These are phyloP conservation scores for Sphenostylis stenocarpa DNA, from an alignment of 306 rosid genomes.

Conservation along the genomic window DNA sequence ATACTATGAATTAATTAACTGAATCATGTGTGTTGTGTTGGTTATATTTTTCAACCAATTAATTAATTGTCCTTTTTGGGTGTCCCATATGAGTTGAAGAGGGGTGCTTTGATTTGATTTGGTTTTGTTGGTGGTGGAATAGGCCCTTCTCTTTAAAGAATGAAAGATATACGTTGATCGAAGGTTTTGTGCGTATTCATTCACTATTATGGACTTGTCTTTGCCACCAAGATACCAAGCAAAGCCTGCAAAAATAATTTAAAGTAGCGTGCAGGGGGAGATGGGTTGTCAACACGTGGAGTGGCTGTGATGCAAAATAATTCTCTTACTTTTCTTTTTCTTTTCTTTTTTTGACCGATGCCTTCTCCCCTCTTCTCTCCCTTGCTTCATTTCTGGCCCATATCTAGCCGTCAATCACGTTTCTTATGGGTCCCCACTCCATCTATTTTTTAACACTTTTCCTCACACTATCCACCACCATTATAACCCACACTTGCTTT, in stretches of 20 bases:
- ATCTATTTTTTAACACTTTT: not conserved
- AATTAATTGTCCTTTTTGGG: not conserved
- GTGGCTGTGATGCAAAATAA: not conserved
- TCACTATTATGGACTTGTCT: conserved; percentile 30
- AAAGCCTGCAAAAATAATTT: conserved; percentile 40
- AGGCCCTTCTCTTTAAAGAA: not conserved
- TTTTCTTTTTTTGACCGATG: not conserved
- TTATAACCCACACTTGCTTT: not conserved
- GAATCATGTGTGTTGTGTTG: not conserved
- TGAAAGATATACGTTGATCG: not conserved
- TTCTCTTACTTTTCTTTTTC: not conserved
- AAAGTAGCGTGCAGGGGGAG: conserved; percentile 28
- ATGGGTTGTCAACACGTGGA: conserved; percentile 45
- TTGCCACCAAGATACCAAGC: conserved; percentile 29
- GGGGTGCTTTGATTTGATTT: conserved; percentile 13
- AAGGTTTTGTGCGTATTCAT: conserved; percentile 9
- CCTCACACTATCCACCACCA: not conserved
- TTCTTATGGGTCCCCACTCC: conserved; percentile 31
- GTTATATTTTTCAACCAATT: conserved; percentile 12
- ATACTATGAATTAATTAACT: not conserved
- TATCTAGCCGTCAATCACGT: conserved; percentile 48
- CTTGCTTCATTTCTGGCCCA: conserved; percentile 30
- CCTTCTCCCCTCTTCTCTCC: not conserved
- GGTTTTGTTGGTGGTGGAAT: conserved; percentile 7
- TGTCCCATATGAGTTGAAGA: conserved; percentile 4